Percentiles rank a stretch among this genome's conserved stretches.
These are phyloP conservation scores for Allium fistulosum DNA, from an alignment of 106 monocot genomes.

Conservation along the genomic window DNA sequence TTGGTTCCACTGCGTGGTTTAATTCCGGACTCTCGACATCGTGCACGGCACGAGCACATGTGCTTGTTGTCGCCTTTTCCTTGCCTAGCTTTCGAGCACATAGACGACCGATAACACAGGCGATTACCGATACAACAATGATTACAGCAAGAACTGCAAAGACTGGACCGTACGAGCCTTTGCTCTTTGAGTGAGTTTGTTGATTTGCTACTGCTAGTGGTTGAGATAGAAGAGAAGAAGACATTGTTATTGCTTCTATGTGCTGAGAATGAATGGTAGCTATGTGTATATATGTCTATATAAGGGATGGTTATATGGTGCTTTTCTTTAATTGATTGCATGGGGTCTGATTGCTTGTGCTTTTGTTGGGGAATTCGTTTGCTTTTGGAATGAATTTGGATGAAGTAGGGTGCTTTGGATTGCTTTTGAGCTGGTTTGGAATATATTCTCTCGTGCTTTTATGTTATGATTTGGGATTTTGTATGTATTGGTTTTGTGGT, in stretches of 20 bases:
- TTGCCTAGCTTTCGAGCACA: slow-evolving; percentile 9
- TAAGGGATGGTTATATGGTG: no score
- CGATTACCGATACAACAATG: neutral
- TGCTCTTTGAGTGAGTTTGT: neutral
- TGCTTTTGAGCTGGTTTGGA: no score
- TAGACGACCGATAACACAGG: slow-evolving; percentile 8
- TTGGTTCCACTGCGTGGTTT: neutral
- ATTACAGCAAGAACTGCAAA: slow-evolving; percentile 15
- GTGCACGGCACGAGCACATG: neutral
- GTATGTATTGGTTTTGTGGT: no score
- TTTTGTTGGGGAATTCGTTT: neutral
- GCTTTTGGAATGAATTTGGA: neutral
- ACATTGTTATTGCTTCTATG: neutral
- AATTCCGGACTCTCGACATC: neutral
- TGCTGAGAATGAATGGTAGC: no score
- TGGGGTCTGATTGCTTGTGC: no score
- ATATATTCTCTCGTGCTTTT: no score
- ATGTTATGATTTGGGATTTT: no score
- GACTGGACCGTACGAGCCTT: slow-evolving; percentile 15
- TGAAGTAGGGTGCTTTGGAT: no score
- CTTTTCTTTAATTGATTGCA: no score
- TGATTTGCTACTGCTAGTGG: slow-evolving; percentile 3
- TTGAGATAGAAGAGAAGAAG: neutral
- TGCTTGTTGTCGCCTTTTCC: no score
- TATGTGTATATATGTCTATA: no score